These are phyloP conservation scores for Cryptosporidium andersoni DNA, from an alignment of 169 alveolate genomes.

Conservation along the genomic window DNA sequence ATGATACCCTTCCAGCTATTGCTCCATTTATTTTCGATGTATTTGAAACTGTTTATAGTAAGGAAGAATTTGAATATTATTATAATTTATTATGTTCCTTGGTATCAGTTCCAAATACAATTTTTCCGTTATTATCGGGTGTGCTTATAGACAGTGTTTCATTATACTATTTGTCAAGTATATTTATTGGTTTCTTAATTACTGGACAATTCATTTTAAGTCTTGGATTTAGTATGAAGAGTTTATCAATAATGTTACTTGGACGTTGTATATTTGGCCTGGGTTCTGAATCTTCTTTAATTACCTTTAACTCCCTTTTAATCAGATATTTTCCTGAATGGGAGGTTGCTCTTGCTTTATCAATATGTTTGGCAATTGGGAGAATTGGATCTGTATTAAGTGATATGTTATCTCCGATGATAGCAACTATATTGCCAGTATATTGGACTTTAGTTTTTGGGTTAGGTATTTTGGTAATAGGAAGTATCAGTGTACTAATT, in stretches of 20 bases:
- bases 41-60: constrained; percentile 52
- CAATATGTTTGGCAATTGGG: constrained; percentile 66
- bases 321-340: constrained; percentile 65
- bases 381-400: constrained; percentile 69
- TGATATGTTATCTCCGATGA: constrained; percentile 67
- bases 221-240: constrained; percentile 52
- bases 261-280: constrained; percentile 67
- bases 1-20: constrained; percentile 62
- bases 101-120: constrained; percentile 62
- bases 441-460: constrained; percentile 66
- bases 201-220: constrained; percentile 36
- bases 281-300: constrained; percentile 61
- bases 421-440: constrained; percentile 64
- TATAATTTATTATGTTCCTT: constrained; percentile 51
- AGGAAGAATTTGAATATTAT: constrained; percentile 61
- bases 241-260: constrained; percentile 33
- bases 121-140: constrained; percentile 54
- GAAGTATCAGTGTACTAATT: constrained; percentile 50
- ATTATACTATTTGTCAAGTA: constrained; percentile 36
- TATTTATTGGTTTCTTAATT: constrained; percentile 33
- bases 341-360: constrained; percentile 63
- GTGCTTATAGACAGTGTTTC: constrained; percentile 61
- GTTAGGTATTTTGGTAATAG: constrained; percentile 20
- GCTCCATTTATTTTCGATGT: constrained; percentile 69
- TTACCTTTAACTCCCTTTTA: constrained; percentile 54